Percentiles rank a stretch among this genome's conserved stretches.
These are phyloP conservation scores for Aspergillus japonicus DNA, from an alignment of 2,329 filamentous ascomycete species.

Conservation along the genomic window DNA sequence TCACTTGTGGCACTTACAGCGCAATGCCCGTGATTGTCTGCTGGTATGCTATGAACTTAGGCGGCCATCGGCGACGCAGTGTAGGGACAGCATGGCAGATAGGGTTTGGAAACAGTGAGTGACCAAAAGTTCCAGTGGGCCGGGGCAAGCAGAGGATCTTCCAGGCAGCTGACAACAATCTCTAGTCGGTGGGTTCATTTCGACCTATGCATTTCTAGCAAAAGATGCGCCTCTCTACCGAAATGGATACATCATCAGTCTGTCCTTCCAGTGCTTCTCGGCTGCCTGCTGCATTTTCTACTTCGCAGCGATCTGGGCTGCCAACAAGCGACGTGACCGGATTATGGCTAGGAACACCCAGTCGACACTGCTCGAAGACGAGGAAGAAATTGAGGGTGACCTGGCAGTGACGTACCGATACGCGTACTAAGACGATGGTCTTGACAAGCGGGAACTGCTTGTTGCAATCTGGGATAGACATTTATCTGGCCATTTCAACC, in stretches of 20 bases:
- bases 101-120: slow-evolving; percentile 66
- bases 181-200: slow-evolving; percentile 70
- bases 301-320: slow-evolving; percentile 34
- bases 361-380: slow-evolving; percentile 26
- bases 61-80: slow-evolving; percentile 67
- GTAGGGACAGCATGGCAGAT: slow-evolving; percentile 76
- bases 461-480: not conserved
- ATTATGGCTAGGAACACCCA: slow-evolving; percentile 20
- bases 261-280: slow-evolving; percentile 70
- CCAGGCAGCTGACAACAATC: slow-evolving; percentile 8
- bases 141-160: not conserved
- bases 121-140: not conserved
- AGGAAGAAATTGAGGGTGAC: slow-evolving; percentile 41
- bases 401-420: slow-evolving; percentile 45
- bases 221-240: slow-evolving; percentile 68
- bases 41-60: slow-evolving; percentile 80
- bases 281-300: slow-evolving; percentile 51
- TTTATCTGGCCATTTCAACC: not conserved
- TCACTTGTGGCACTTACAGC: slow-evolving; percentile 75
- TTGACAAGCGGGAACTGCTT: not conserved
- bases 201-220: slow-evolving; percentile 67
- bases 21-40: slow-evolving; percentile 88
- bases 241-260: slow-evolving; percentile 73
- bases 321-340: slow-evolving; percentile 43
- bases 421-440: slow-evolving; percentile 24